Base-by-base conservation (phyloP, 179 eudicot genomes). In the Silene vulgaris region DNA sequence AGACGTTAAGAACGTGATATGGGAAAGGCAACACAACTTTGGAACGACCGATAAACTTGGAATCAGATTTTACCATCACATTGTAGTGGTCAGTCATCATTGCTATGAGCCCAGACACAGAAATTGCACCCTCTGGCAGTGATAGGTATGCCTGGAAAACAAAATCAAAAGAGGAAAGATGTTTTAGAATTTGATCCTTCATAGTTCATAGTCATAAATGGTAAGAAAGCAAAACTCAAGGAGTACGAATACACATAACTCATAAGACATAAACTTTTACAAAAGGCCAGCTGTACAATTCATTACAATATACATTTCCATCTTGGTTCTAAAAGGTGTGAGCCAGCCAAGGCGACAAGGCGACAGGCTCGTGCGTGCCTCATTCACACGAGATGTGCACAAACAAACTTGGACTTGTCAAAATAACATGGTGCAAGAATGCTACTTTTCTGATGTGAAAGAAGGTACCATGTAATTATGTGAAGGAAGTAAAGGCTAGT, bases 71-170 rank as follows among this genome's bases (percentile, higher is more conserved):
- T 83, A 90, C 99, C 99, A 88, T 74, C 75, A 87, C 88, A 83
- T 87, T 80, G 75, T 95, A 95, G 81, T 92, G 91, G 84, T 95
- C 97, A 35, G 89, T 89, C 97, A 95, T 89, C 99, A 95, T 92
- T 37, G 97, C 97, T 84, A 88, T 87, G 74, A 95, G 83, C 75
- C 99, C 99, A 82, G 79, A 88, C 67, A 93, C 97, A 67, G 99
- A 92, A 75, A 95, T 97, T 75, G 90, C 89, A 35, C 99, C 97
- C 68, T 95, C 97, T 9, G 99, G 99, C 77, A 92, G 86, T 75
- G 99, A 92, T 78, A 95, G 85, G 82, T 95, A 95, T 21, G 99
- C 99, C 99, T 95, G 89, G 23, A 81, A 81, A 77, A 65, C 59
- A 74, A 52, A 65, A 81, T 17, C 3, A 14, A 64, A 28, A 30